Evolutionary conservation across 2,329 filamentous ascomycete species (phyloP), one percentile per base, ranked within the genome.

Genomic region (Diaporthe longicolla): DNA sequence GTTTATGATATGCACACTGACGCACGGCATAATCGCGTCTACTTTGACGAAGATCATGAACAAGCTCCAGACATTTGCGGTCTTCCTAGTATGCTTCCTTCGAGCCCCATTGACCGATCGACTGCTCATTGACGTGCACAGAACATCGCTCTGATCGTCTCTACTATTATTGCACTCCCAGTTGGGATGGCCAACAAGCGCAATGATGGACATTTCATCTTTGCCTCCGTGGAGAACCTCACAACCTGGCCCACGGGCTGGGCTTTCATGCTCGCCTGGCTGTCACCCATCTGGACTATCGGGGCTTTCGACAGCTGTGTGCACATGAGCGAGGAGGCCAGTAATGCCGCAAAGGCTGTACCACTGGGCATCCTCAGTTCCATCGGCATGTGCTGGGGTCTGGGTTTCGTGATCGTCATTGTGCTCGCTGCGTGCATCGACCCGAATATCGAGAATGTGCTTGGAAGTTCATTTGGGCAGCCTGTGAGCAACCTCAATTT

Each of bases 201-300:
- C 21, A 87, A 87, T 75, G 81, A 82, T 65, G 85, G 81, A 4
- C 78, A 79, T 9, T 91, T 85, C 75, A 89, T 92, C 45, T 92
- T 91, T 77, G 83, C 85, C 0, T 82, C 88, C n/a, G 83, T 87
- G 1, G 86, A 88, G 21, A 92, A 92, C 76, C 80, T 89, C 2
- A 90, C 89, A 0, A 87, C 86, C 0, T 92, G 90, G 88, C 87
- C 88, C 4, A 84, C 83, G 0, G 87, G 88, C 0, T 90, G 88
- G 87, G 83, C 87, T 0, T 92, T 91, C 76, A 90, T 92, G 82
- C 81, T 92, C 2, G 83, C 88, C 0, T 92, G 89, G 88, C 82
- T 92, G 26, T 86, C 84, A 40, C 90, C 90, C 0, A 91, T 92
- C 75, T 92, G 90, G 90, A 90, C 89, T 0, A 88, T 88, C 50